Evolutionary conservation across 2,329 filamentous ascomycete species (phyloP).

Genomic region (Alternaria gaisen): DNA sequence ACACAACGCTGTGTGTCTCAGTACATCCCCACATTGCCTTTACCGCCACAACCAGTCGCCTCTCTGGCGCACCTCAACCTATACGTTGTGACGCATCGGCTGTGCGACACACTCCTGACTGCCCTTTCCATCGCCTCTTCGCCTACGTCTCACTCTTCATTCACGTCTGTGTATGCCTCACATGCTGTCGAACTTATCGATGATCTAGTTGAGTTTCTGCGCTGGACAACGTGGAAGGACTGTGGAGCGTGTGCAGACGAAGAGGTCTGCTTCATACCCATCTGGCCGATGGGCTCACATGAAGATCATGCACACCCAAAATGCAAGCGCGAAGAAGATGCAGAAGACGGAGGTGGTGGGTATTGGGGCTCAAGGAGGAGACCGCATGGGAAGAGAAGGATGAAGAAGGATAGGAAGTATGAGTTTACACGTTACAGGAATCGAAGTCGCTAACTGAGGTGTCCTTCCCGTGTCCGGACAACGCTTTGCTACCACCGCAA

Average conservation of each 20-base stretch:
- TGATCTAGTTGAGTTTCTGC: constrained; percentile 60
- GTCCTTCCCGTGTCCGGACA: neutral
- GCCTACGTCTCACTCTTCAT: constrained; percentile 14
- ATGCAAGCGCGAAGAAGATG: constrained; percentile 45
- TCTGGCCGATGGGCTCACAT: constrained; percentile 67
- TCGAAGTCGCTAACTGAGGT: neutral
- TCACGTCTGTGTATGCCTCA: neutral
- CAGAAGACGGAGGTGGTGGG: constrained; percentile 16
- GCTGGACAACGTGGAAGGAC: constrained; percentile 69
- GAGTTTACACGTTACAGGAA: neutral
- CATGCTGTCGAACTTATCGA: constrained; percentile 47
- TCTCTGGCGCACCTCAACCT: constrained; percentile 45
- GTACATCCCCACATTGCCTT: constrained; percentile 39
- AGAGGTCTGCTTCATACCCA: constrained; percentile 69
- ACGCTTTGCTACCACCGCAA: neutral
- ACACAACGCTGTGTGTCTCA: constrained; percentile 59
- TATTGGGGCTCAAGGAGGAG: constrained; percentile 34
- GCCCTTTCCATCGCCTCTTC: constrained; percentile 27
- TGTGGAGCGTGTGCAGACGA: constrained; percentile 62
- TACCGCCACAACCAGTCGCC: constrained; percentile 20
- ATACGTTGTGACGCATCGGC: constrained; percentile 35
- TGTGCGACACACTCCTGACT: constrained; percentile 48
- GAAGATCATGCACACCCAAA: constrained; percentile 64
- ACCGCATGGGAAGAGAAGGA: neutral
- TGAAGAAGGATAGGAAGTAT: neutral